A percentile compares a stretch with the other conserved stretches of the same genome.
These are phyloP conservation scores for Scedosporium aurantiacum DNA, from an alignment of 2,329 filamentous ascomycete genomes.

Conservation along the genomic window DNA sequence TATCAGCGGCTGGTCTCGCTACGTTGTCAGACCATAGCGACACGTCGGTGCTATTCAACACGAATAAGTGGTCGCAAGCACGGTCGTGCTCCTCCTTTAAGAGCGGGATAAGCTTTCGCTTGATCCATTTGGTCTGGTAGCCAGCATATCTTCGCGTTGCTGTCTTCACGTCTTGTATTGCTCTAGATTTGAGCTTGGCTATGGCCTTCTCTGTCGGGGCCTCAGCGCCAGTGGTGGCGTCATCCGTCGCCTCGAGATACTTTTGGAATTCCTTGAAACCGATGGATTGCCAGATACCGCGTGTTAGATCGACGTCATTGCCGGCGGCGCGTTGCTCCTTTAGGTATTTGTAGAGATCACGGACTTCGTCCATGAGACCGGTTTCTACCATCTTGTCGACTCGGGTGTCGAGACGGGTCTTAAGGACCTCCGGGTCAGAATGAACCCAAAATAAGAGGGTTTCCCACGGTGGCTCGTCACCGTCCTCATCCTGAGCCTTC, in stretches of 20 bases:
- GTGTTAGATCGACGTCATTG: constrained; percentile 53
- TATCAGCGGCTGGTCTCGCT: constrained; percentile 46
- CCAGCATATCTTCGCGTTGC: constrained; percentile 83
- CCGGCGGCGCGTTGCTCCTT: constrained; percentile 29
- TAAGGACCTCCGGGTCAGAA: constrained; percentile 56
- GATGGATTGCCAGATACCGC: constrained; percentile 93
- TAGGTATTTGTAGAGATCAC: constrained; percentile 31
- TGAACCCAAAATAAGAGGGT: constrained; percentile 81
- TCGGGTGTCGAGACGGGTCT: constrained; percentile 59
- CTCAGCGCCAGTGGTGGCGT: constrained; percentile 13
- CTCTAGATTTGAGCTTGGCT: constrained; percentile 42
- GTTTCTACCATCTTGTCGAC: constrained; percentile 72
- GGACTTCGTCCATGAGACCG: constrained; percentile 39
- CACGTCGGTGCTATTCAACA: constrained; percentile 70
- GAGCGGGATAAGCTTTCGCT: constrained; percentile 65
- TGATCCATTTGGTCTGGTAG: constrained; percentile 78
- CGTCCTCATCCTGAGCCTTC: constrained; percentile 13
- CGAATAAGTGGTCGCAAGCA: constrained; percentile 51
- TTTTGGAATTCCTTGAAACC: constrained; percentile 84
- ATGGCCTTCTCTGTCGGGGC: constrained; percentile 24
- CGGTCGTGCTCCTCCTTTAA: constrained; percentile 43
- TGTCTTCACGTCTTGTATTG: constrained; percentile 65
- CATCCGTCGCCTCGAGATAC: constrained; percentile 45
- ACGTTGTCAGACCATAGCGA: constrained; percentile 53
- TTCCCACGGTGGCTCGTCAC: constrained; percentile 26